Evolutionary conservation across 2,329 filamentous ascomycete genomes (phyloP).

Genomic region (Furcasterigmium furcatum): DNA sequence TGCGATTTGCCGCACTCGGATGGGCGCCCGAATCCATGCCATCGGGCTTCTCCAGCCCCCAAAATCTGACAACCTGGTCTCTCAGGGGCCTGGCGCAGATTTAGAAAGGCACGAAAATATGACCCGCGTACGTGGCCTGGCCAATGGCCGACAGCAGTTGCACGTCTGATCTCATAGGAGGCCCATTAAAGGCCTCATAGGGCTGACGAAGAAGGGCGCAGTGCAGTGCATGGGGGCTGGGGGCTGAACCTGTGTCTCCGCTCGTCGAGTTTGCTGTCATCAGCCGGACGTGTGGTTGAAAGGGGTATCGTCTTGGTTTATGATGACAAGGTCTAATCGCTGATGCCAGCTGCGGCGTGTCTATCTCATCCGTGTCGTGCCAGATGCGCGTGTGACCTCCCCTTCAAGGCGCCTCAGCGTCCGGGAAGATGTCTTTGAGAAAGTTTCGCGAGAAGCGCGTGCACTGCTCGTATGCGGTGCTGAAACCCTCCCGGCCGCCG

Average conservation of each 20-base stretch:
- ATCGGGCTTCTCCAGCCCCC: no score
- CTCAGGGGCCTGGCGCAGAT: no score
- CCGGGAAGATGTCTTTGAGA: conserved; percentile 54
- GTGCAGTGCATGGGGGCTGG: no score
- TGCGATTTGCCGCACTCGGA: no score
- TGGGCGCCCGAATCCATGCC: no score
- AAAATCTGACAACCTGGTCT: no score
- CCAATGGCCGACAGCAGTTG: not conserved
- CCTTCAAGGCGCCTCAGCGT: conserved; percentile 15
- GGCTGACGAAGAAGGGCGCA: no score
- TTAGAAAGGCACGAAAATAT: not conserved
- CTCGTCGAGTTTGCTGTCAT: no score
- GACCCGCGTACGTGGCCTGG: not conserved
- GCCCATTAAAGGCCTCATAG: not conserved
- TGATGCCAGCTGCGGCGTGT: no score
- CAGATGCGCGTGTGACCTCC: not conserved
- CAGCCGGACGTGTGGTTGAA: no score
- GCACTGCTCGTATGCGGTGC: conserved; percentile 82
- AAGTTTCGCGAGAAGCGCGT: conserved; percentile 75
- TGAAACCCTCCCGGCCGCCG: conserved; percentile 77
- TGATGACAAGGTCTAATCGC: no score
- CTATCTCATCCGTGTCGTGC: no score
- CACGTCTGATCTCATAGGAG: not conserved
- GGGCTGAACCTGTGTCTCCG: not conserved
- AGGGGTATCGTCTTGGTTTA: not conserved